phyloP scores from a whole-genome alignment of 805 yeast genomes.

The Metschnikowia lochheadii region DNA sequence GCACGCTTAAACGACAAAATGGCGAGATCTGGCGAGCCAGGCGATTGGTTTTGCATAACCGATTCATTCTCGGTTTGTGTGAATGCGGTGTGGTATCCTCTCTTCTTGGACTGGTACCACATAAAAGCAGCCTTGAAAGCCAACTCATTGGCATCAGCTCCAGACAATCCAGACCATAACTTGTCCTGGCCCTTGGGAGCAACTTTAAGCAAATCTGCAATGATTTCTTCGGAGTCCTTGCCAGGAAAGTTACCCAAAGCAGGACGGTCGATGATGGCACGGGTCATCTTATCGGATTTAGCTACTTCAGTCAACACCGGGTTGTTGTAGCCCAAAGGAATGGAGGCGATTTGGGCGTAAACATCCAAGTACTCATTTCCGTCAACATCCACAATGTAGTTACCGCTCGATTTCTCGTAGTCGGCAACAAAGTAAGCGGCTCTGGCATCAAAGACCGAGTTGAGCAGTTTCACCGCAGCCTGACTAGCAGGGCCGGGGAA shows the following conservation, averaged over 20 bases:
- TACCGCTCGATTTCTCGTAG: conserved; percentile 70
- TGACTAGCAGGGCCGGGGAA: conserved; percentile 77
- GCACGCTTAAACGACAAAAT: conserved; percentile 82
- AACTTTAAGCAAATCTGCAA: conserved; percentile 46
- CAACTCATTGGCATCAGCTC: conserved; percentile 85
- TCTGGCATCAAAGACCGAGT: conserved; percentile 63
- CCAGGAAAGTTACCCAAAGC: conserved; percentile 62
- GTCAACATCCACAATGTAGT: conserved; percentile 76
- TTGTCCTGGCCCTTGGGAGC: conserved; percentile 77
- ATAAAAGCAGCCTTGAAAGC: conserved; percentile 88
- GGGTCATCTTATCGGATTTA: conserved; percentile 61
- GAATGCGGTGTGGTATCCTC: conserved; percentile 61
- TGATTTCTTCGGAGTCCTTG: conserved; percentile 57
- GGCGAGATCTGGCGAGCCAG: conserved; percentile 86
- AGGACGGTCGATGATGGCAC: conserved; percentile 77
- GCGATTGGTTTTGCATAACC: conserved; percentile 77
- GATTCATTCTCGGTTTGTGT: conserved; percentile 64
- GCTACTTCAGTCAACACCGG: conserved; percentile 71
- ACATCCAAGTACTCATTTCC: conserved; percentile 73
- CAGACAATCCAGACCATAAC: conserved; percentile 78
- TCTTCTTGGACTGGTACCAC: conserved; percentile 65
- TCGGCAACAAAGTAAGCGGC: conserved; percentile 75
- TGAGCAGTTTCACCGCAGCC: conserved; percentile 49
- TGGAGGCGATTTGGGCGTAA: conserved; percentile 82
- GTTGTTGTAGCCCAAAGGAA: conserved; percentile 82